Evolutionary conservation across 306 rosid species (phyloP).

Genomic region (Begonia fuchsioides): DNA sequence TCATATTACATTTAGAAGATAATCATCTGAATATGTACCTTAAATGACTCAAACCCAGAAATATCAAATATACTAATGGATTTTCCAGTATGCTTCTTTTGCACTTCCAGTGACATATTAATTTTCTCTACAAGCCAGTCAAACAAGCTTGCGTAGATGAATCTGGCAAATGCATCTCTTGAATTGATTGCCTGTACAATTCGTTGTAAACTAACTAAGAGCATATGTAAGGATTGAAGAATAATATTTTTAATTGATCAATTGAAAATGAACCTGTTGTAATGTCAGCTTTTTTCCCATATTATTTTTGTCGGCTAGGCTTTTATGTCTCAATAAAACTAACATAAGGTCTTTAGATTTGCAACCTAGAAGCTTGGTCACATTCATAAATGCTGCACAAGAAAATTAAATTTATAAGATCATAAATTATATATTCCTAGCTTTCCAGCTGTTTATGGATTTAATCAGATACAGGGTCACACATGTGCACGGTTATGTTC

Average conservation of each 20-base stretch:
- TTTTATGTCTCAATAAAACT: constrained; percentile 40
- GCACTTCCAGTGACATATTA: constrained; percentile 65
- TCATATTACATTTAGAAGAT: constrained; percentile 8
- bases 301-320: constrained; percentile 44
- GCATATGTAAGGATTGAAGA: constrained; percentile 3
- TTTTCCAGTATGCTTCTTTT: constrained; percentile 38
- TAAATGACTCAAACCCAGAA: constrained; percentile 81
- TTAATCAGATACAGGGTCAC: too few species aligned
- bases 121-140: constrained; percentile 83
- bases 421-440: background rate
- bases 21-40: constrained; percentile 30
- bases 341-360: constrained; percentile 48
- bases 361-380: constrained; percentile 72
- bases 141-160: constrained; percentile 72
- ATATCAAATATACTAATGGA: constrained; percentile 80
- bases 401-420: constrained; percentile 5
- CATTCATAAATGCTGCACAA: constrained; percentile 51
- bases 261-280: constrained; percentile 48
- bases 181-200: constrained; percentile 57
- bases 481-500: too few species aligned
- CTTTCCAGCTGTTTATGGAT: too few species aligned
- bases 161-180: constrained; percentile 79
- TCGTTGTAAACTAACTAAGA: constrained; percentile 3
- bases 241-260: constrained; percentile 3
- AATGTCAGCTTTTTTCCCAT: constrained; percentile 42